These are phyloP conservation scores for Lasiosphaeria miniovina DNA, from an alignment of 495 filamentous ascomycete species.

Conservation along the genomic window DNA sequence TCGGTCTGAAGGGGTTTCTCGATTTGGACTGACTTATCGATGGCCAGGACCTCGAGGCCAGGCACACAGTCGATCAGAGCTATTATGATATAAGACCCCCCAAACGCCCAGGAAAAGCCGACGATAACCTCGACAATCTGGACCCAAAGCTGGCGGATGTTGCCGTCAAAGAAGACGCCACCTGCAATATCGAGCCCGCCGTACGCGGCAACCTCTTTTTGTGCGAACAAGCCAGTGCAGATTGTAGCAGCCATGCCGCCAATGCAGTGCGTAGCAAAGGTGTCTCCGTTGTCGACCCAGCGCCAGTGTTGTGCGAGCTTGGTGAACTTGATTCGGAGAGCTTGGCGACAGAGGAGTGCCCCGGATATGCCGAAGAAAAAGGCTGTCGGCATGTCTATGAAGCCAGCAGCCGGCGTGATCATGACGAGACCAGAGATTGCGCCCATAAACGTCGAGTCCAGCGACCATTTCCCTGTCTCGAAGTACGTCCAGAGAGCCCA, in stretches of 20 bases:
- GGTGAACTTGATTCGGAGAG: constrained; percentile 83
- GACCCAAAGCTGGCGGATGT: constrained; percentile 23
- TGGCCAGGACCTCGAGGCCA: constrained; percentile 27
- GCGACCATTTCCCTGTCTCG: constrained; percentile 89
- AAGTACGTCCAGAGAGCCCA: constrained; percentile 87
- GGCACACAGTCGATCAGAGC: constrained; percentile 30
- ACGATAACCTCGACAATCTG: constrained; percentile 28
- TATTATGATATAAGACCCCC: constrained; percentile 25
- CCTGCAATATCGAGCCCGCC: constrained; percentile 26
- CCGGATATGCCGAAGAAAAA: constrained; percentile 79
- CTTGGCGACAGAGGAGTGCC: constrained; percentile 85
- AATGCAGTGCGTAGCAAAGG: constrained; percentile 75
- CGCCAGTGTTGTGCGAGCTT: constrained; percentile 37
- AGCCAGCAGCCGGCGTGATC: constrained; percentile 77
- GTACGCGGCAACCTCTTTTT: constrained; percentile 28
- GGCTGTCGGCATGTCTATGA: constrained; percentile 80
- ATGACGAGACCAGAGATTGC: constrained; percentile 82
- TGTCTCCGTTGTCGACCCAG: constrained; percentile 73
- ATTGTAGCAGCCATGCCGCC: constrained; percentile 76
- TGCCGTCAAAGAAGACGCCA: constrained; percentile 26
- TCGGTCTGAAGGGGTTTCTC: not conserved
- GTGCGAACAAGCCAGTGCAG: constrained; percentile 72
- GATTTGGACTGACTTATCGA: constrained; percentile 24
- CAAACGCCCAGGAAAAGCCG: constrained; percentile 28
- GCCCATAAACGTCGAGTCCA: constrained; percentile 95